These are phyloP conservation scores for Vachellia pachyceras DNA, from an alignment of 306 rosid species.

Conservation along the genomic window DNA sequence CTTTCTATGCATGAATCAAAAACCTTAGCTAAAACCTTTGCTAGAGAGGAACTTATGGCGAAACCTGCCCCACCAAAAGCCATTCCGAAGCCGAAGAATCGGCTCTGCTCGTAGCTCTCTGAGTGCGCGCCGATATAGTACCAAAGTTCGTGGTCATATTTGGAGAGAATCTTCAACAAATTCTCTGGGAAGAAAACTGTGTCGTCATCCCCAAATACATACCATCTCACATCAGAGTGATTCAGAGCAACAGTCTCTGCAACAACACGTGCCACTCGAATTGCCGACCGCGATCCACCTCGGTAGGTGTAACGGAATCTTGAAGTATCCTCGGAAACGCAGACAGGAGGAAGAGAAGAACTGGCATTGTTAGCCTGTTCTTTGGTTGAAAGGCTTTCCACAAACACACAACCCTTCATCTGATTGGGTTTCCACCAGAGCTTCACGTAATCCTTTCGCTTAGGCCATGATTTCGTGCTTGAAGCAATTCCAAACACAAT, in stretches of 20 bases:
- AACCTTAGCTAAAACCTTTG: constrained; percentile 62
- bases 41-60: constrained; percentile 77
- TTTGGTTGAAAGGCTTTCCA: constrained; percentile 54
- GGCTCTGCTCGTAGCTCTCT: constrained; percentile 72
- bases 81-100: constrained; percentile 69
- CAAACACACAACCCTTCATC: constrained; percentile 77
- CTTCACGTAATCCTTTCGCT: constrained; percentile 61
- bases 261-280: constrained; percentile 83
- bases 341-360: constrained; percentile 71
- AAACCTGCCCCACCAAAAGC: constrained; percentile 95
- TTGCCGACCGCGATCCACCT: constrained; percentile 63
- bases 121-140: constrained; percentile 87
- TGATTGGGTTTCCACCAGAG: constrained; percentile 76
- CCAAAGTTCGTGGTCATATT: constrained; percentile 82
- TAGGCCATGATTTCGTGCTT: constrained; percentile 59
- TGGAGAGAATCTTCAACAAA: constrained; percentile 76
- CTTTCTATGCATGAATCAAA: constrained; percentile 83
- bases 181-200: constrained; percentile 84
- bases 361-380: constrained; percentile 28
- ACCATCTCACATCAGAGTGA: constrained; percentile 79
- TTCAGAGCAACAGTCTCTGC: constrained; percentile 64
- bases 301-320: constrained; percentile 66
- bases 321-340: constrained; percentile 74
- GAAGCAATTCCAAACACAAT: constrained; percentile 91
- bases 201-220: constrained; percentile 92